phyloP scores from a whole-genome alignment of 2,329 filamentous ascomycete species.

The Fusarium napiforme region DNA sequence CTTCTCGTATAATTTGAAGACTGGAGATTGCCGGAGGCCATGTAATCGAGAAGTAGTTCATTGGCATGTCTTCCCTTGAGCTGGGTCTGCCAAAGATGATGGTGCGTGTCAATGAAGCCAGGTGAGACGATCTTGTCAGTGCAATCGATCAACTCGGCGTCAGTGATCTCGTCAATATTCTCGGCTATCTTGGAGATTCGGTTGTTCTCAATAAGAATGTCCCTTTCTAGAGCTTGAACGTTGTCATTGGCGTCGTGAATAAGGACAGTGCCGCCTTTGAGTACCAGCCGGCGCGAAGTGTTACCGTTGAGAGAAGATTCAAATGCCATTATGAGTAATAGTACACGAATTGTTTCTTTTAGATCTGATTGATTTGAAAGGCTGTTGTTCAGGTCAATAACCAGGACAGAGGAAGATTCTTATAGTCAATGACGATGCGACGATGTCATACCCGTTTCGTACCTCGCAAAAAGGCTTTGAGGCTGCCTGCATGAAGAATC shows the following conservation, averaged over 20 bases:
- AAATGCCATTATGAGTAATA: neutral
- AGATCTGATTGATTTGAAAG: too few relatives aligned
- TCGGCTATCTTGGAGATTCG: neutral
- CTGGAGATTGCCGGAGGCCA: conserved; percentile 2
- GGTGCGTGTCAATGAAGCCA: conserved; percentile 15
- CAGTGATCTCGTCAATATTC: neutral
- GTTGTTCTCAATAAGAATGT: conserved; percentile 16
- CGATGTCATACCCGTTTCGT: neutral
- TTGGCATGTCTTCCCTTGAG: conserved; percentile 11
- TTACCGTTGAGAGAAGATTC: neutral
- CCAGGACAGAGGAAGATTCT: neutral
- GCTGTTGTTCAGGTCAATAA: neutral
- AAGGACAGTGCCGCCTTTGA: conserved; percentile 28
- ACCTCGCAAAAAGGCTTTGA: too few relatives aligned
- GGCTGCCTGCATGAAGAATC: neutral
- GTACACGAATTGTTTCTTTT: fast-evolving
- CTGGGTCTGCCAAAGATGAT: conserved; percentile 22
- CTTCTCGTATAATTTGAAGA: neutral
- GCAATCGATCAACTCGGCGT: neutral
- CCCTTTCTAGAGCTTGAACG: neutral
- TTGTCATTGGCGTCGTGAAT: conserved; percentile 10
- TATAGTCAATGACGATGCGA: neutral
- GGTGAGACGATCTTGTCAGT: conserved; percentile 1
- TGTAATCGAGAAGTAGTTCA: conserved; percentile 12
- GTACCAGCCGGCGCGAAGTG: neutral